phyloP scores from a whole-genome alignment of 768 basidiomycete species.

The Kwoniella heveanensis region DNA sequence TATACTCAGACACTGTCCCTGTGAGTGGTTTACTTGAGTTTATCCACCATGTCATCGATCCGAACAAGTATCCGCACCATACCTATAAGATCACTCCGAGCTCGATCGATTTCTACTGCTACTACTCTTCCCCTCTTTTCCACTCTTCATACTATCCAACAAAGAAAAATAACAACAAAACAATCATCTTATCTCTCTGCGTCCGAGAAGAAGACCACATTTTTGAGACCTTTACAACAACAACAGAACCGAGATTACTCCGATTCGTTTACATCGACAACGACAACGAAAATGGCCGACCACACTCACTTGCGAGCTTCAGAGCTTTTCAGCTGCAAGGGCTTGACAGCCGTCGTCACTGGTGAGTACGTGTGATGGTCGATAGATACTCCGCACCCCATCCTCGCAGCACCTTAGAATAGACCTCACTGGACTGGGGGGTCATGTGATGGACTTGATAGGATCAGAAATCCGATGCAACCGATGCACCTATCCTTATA shows the following conservation, averaged over 20 bases:
- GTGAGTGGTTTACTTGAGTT: background rate
- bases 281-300: conserved; percentile 16
- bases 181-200: too few relatives aligned
- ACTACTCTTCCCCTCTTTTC: background rate
- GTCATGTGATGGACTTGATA: too few relatives aligned
- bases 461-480: too few relatives aligned
- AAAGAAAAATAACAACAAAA: background rate
- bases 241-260: too few relatives aligned
- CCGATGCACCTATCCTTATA: too few relatives aligned
- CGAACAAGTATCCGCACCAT: background rate
- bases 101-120: background rate
- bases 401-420: too few relatives aligned
- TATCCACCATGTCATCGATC: background rate
- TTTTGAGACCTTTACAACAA: too few relatives aligned
- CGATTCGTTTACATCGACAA: too few relatives aligned
- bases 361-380: conserved; percentile 39
- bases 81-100: background rate
- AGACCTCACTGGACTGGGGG: too few relatives aligned
- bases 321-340: conserved; percentile 41
- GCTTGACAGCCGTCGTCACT: conserved; percentile 43
- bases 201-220: too few relatives aligned
- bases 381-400: too few relatives aligned
- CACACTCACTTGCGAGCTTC: conserved; percentile 38
- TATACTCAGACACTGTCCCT: too few relatives aligned
- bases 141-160: background rate